These are phyloP conservation scores for Cercospora sojina DNA, from an alignment of 2,329 filamentous ascomycete genomes.

Conservation along the genomic window DNA sequence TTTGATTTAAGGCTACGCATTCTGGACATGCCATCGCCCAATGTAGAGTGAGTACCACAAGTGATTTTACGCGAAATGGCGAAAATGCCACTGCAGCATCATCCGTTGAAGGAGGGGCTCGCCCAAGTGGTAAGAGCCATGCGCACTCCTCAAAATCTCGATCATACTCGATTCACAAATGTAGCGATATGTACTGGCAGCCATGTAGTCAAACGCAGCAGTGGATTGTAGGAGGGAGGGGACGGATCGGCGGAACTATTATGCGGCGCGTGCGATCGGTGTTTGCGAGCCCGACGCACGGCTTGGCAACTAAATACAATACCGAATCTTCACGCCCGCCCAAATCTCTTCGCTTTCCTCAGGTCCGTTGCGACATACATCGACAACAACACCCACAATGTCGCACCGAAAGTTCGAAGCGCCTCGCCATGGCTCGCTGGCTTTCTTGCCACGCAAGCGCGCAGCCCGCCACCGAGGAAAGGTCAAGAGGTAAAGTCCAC, in stretches of 20 bases:
- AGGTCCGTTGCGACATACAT: conserved; percentile 14
- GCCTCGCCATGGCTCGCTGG: conserved; percentile 82
- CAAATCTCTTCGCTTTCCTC: conserved; percentile 2
- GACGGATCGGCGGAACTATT: not conserved
- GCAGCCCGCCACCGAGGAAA: conserved; percentile 92
- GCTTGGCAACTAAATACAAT: conserved; percentile 1
- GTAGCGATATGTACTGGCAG: too few species aligned
- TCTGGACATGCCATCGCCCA: too few species aligned
- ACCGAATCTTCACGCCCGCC: not conserved
- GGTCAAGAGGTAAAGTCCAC: conserved; percentile 79
- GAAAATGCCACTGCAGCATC: too few species aligned
- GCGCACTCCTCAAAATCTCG: too few species aligned
- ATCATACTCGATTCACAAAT: too few species aligned
- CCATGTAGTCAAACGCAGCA: too few species aligned
- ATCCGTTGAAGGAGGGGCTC: too few species aligned
- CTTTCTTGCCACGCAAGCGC: conserved; percentile 68
- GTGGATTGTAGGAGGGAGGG: too few species aligned
- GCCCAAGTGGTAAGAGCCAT: too few species aligned
- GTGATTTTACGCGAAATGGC: too few species aligned
- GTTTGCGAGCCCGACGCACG: not conserved
- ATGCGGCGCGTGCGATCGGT: not conserved
- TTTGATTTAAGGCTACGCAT: too few species aligned
- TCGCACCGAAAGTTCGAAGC: conserved; percentile 74
- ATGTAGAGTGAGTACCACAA: too few species aligned
- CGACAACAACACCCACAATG: conserved; percentile 38